Conservation (phyloP, 768 basidiomycete genomes). For the Rhodotorula taiwanensis region DNA sequence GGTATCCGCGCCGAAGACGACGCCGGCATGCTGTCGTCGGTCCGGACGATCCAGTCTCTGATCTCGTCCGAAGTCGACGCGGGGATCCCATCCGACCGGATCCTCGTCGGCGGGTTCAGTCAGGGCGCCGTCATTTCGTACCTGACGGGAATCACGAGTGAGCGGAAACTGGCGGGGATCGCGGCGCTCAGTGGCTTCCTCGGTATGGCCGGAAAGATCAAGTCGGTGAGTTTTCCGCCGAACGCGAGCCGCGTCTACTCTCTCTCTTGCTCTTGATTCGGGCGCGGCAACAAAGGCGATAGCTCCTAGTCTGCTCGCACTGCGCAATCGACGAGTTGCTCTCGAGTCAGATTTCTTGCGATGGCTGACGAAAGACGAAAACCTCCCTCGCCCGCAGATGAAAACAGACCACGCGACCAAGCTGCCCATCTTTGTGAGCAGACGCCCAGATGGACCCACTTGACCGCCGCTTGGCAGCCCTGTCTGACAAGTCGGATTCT, state of each 20-base stretch:
- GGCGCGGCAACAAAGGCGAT: no score
- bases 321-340: no score
- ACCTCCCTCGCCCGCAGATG: slow-evolving; percentile 53
- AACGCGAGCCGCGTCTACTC: no score
- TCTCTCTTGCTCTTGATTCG: no score
- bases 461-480: no score
- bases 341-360: no score
- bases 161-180: slow-evolving; percentile 27
- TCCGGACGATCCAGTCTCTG: slow-evolving; percentile 58
- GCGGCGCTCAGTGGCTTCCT: slow-evolving; percentile 43
- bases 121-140: slow-evolving; percentile 27
- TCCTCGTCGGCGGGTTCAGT: slow-evolving; percentile 28
- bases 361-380: no score
- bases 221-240: slow-evolving; percentile 54
- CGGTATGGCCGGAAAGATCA: slow-evolving; percentile 53
- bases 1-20: slow-evolving; percentile 58
- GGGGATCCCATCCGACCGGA: slow-evolving; percentile 54
- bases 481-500: neutral
- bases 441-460: neutral
- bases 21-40: slow-evolving; percentile 62
- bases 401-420: slow-evolving; percentile 55
- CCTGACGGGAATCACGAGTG: slow-evolving; percentile 21
- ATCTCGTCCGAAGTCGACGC: slow-evolving; percentile 67
- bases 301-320: no score
- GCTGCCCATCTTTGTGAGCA: slow-evolving; percentile 60